Base-by-base conservation (phyloP, 2,329 filamentous ascomycete species). In the Cladosporium cucumerinum region DNA sequence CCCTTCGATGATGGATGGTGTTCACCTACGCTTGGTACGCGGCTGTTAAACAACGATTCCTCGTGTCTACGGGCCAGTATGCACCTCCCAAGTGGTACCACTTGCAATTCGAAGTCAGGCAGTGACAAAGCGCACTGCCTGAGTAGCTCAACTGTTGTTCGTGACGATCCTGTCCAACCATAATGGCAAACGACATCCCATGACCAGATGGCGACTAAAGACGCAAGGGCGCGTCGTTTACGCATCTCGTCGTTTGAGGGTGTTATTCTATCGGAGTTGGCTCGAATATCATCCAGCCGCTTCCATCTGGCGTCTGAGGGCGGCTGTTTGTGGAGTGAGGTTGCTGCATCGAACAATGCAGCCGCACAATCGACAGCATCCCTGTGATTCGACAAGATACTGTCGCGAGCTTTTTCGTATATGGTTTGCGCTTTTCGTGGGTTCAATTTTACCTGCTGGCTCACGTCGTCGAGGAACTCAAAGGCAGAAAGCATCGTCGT, bases 51-150 rank as follows among this genome's bases (percentile, higher is more conserved):
- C 16, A 57, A 23, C 21, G 55, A 57, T 34, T 57, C 55, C 55
- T 57, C 55, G 23, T 57, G 55, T 18, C 55, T 57, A 26, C 25
- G 55, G n/a, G 26, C 55, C 34, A 57, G n/a, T 57, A 57, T 57
- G 21, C 39, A 57, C 8, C 39, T 25, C 32, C 30, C 55, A 26
- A 57, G 55, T n/a, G 34, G 55, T 43, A 26, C 55, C n/a, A 57
- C 11, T 23, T 57, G 55, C n/a, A 12, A 57, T 57, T 43, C 32
- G n/a, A 57, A 57, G 25, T 57, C 55, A 25, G 55, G 55, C 21
- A 57, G 26, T 25, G 55, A 32, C 23, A 57, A 34, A 39, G 55
- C 55, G 39, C 55, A 57, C 21, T 57, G 55, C 34, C 55, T 57
- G 11, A 57, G 55, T 43, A 57, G 55, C 55, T 57, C 55, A n/a